Evolutionary conservation across 2,329 filamentous ascomycete genomes (phyloP), one percentile per base, ranked within the genome.

Genomic region (Pestalotiopsis sp.): DNA sequence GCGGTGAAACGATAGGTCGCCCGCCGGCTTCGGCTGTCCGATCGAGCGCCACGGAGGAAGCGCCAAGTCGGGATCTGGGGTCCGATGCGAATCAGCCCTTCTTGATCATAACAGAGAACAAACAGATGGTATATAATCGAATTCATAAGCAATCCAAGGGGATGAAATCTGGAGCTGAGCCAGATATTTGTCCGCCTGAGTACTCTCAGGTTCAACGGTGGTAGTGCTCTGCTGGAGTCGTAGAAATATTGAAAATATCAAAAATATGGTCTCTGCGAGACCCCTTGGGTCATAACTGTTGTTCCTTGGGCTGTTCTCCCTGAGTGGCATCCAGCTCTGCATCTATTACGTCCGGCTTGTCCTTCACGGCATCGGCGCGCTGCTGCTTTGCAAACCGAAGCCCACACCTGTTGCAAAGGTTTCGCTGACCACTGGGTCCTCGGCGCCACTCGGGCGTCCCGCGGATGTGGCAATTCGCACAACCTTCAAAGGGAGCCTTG

Each of bases 331-430:
- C 24, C 24, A 24, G 24, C 24, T 24, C 24, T 24, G 3, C 24
- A 24, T 24, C 3, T 3, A 3, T 24, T 2, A 24, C 24, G 24
- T 24, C 24, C 24, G 24, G 24, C 24, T 24, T 3, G 3, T 24
- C 24, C 24, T 24, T 24, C 3, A 24, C 24, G 24, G 24, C 24
- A 24, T 3, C 44, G 7, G 6, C 30, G 2, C 30, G 30, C 30
- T 35, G 44, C 6, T n/a, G 7, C 4, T 97, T 97, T 38, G 94
- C 94, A 92, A 92, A 97, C 67, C 94, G 86, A 70, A 97, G 81
- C 52, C 94, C 94, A 80, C 94, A 97, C 78, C 92, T 94, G 80
- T 97, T 97, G 78, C 94, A 97, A 35, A 97, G 82, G 81, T 97
- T 94, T 72, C 94, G 87, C 75, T 96, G 92, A 4, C 94, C 94